Evolutionary conservation across 306 rosid species (phyloP), one percentile per base, ranked within the genome.

Genomic region (Potentilla sterilis): DNA sequence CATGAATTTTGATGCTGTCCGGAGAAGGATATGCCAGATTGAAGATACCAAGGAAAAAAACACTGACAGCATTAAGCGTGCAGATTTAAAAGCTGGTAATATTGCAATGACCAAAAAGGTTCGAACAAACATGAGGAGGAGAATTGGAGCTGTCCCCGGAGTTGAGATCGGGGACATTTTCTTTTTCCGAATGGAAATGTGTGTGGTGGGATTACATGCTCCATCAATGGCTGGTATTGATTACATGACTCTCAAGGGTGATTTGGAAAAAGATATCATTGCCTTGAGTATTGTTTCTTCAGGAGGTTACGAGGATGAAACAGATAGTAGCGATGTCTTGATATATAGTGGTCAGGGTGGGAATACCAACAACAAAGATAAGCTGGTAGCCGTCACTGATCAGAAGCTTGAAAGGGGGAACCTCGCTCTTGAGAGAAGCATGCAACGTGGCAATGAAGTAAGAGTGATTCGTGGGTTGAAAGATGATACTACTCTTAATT

Each of bases 361-460:
- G 77, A 72, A 73, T 70, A 84, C 78, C 78, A 80, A 77, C 51
- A 87, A 78, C 79, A 87, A 79, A 73, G 92, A 87, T 9, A 89
- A 79, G 77, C 73, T 72, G n/a, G 79, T 24, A 59, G 32, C 71
- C 77, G 28, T 65, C 69, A 9, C 28, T 38, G 92, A 90, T 81
- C 92, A 90, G 84, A 90, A 87, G 87, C 96, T 90, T 83, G 84
- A 83, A 67, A 79, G 96, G 79, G 92, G 96, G 21, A 90, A 90
- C 81, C 96, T 90, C 59, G 89, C 96, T 62, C 76, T 90, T 58
- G 88, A 90, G 57, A 86, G 52, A 79, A 90, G 89, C 82, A 62
- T 82, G 24, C 73, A 76, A 4, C 83, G 84, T 9, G 75, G 75
- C 5, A 86, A 88, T 62, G 92, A 84, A 63, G 72, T 90, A 21